Evolutionary conservation across 2,329 filamentous ascomycete genomes (phyloP), one percentile per base, ranked within the genome.

Genomic region (Aspergillus thermomutatus): DNA sequence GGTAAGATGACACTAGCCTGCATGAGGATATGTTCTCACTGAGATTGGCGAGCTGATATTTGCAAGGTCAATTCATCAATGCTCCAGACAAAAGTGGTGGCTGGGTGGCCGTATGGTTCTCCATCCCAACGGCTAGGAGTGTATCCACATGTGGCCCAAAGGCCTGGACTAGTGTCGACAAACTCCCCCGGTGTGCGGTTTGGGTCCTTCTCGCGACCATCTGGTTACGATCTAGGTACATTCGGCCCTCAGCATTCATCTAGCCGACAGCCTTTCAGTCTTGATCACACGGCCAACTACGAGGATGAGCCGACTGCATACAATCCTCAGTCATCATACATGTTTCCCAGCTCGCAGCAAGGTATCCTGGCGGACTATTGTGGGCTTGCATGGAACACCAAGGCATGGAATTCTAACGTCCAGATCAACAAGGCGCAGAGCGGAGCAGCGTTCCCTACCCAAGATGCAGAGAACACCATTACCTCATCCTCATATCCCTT

Each of bases 1-100:
- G 74, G 93, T 96, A 58, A 65, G 71, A 26, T 26, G 23, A 23
- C 21, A 14, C 43, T 14, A 21, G 43, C 19, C 43, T 26, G 6
- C 21, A 9, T 7, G 11, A 34, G 28, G 25, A 19, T 23, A 37
- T 19, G 48, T 52, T 50, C 14, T 17, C 11, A 34, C 8, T 17
- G 19, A 9, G 28, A 37, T 11, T 19, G 28, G n/a, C 19, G 19
- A 56, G 52, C 57, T 52, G 45, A 52, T n/a, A 34, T n/a, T 2
- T 26, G 26, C 41, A 66, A 70, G 73, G 72, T 75, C 46, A 73
- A 75, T 55, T 73, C 71, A 28, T 64, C 65, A 10, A 55, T 63
- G 46, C 27, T 72, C 55, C 65, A 68, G 27, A 60, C 67, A 11
- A 67, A 68, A 56, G 50, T 58, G 25, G 50, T 58, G 25, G 52